Conservation (phyloP, 2,329 filamentous ascomycete species). For the Aspergillus sergii region DNA sequence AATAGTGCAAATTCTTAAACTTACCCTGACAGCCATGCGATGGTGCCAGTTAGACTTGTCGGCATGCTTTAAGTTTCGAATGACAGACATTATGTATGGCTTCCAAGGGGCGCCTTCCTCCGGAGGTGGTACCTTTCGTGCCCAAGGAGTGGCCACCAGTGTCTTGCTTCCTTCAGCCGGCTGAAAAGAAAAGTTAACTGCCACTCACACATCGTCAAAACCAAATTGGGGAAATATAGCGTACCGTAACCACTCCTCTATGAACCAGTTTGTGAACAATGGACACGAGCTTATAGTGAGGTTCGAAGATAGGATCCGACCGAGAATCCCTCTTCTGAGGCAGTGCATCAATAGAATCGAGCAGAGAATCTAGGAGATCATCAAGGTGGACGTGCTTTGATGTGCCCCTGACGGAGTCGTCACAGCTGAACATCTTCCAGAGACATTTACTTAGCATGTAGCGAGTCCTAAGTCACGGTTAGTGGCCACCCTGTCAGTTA, state of each 20-base stretch:
- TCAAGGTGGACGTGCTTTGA: constrained; percentile 39
- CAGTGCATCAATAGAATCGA: constrained; percentile 62
- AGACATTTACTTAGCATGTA: constrained; percentile 72
- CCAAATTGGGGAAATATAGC: constrained; percentile 13
- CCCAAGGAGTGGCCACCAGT: constrained; percentile 57
- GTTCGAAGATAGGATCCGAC: constrained; percentile 79
- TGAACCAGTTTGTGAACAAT: constrained; percentile 79
- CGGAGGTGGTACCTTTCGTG: constrained; percentile 53
- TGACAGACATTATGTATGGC: constrained; percentile 61
- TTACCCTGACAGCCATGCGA: constrained; percentile 78
- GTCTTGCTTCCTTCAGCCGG: constrained; percentile 52
- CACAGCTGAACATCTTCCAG: constrained; percentile 68
- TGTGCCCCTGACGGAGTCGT: constrained; percentile 43
- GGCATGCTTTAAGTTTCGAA: constrained; percentile 63
- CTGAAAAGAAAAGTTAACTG: constrained; percentile 28
- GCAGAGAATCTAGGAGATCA: constrained; percentile 59
- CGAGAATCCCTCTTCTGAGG: constrained; percentile 63
- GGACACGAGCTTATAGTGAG: constrained; percentile 88
- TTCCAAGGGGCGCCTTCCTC: constrained; percentile 58
- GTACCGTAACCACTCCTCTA: constrained; percentile 47
- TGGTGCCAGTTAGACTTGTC: constrained; percentile 97
- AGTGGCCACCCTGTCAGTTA: constrained; percentile 19
- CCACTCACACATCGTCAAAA: neutral
- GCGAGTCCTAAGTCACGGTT: constrained; percentile 52
- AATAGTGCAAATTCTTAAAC: constrained; percentile 5